phyloP scores from a whole-genome alignment of 1,139 yeast species.

The Nakaseomyces uthaithaninus region DNA sequence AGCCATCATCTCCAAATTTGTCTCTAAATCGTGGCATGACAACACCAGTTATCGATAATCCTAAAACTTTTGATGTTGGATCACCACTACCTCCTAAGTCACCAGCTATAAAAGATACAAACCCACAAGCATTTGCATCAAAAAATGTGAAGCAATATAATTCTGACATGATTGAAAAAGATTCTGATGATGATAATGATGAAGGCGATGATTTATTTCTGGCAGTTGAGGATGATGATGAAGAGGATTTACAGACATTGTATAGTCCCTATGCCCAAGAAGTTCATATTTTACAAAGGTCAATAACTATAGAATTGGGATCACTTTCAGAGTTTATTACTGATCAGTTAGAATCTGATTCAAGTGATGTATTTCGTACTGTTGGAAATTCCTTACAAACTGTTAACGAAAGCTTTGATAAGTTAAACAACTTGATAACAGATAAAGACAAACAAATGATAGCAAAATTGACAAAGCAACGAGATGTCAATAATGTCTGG shows the following conservation, averaged over 20 bases:
- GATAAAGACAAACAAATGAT: constrained; percentile 37
- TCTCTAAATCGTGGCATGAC: not conserved
- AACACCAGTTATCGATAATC: constrained; percentile 3
- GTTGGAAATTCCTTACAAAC: constrained; percentile 31
- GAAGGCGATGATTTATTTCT: constrained; percentile 25
- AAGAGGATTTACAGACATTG: constrained; percentile 32
- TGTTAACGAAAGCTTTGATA: constrained; percentile 27
- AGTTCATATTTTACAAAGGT: constrained; percentile 43
- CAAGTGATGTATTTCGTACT: constrained; percentile 23
- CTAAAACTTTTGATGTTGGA: not conserved
- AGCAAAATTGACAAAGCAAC: constrained; percentile 60
- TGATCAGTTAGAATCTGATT: constrained; percentile 16
- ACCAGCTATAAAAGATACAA: not conserved
- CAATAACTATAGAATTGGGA: constrained; percentile 51
- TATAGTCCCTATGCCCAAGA: constrained; percentile 38
- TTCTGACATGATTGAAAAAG: constrained; percentile 13
- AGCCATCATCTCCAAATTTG: constrained; percentile 1
- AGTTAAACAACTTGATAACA: constrained; percentile 28
- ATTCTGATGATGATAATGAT: constrained; percentile 17
- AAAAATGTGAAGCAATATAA: not conserved
- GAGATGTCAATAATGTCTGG: constrained; percentile 82
- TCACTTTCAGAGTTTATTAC: constrained; percentile 50
- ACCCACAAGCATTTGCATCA: constrained; percentile 5
- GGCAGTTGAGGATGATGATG: constrained; percentile 22
- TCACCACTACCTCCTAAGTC: not conserved